Conservation (phyloP, 2,329 filamentous ascomycete genomes). For the Lachnellula hyalina region DNA sequence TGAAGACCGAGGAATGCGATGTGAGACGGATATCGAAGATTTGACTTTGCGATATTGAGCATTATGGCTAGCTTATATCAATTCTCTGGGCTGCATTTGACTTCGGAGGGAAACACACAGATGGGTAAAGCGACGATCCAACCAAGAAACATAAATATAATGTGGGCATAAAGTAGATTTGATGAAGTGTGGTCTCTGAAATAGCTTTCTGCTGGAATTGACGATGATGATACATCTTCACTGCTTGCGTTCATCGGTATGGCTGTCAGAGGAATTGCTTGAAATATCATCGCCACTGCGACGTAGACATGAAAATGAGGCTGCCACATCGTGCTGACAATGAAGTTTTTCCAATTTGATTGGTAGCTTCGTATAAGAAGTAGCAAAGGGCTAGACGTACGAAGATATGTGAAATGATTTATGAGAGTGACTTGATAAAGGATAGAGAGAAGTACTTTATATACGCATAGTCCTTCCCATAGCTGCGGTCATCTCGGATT, state of each 20-base stretch:
- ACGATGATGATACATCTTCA: constrained; percentile 5
- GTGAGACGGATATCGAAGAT: constrained; percentile 2
- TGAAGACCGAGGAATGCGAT: constrained; percentile 30
- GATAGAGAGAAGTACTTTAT: constrained; percentile 5
- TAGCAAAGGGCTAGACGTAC: constrained; percentile 6
- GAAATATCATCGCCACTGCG: constrained; percentile 4
- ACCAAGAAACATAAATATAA: constrained; percentile 7
- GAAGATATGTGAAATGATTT: constrained; percentile 5
- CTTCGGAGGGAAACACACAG: constrained; percentile 5
- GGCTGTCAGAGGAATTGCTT: constrained; percentile 10
- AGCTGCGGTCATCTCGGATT: constrained; percentile 7
- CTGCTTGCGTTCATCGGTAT: constrained; percentile 6
- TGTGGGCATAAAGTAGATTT: background rate
- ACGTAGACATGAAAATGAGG: constrained; percentile 4
- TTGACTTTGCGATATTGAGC: constrained; percentile 8
- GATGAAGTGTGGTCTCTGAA: constrained; percentile 8
- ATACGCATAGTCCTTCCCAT: background rate
- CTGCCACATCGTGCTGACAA: constrained; percentile 6
- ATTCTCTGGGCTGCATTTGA: constrained; percentile 3
- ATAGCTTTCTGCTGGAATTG: constrained; percentile 10
- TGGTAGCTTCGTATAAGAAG: constrained; percentile 1
- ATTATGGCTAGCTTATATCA: background rate
- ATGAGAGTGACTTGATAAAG: constrained; percentile 7
- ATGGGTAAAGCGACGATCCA: constrained; percentile 7
- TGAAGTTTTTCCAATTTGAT: constrained; percentile 2